Evolutionary conservation across 345 rosid species (phyloP).

Genomic region (Moricandia arvensis): DNA sequence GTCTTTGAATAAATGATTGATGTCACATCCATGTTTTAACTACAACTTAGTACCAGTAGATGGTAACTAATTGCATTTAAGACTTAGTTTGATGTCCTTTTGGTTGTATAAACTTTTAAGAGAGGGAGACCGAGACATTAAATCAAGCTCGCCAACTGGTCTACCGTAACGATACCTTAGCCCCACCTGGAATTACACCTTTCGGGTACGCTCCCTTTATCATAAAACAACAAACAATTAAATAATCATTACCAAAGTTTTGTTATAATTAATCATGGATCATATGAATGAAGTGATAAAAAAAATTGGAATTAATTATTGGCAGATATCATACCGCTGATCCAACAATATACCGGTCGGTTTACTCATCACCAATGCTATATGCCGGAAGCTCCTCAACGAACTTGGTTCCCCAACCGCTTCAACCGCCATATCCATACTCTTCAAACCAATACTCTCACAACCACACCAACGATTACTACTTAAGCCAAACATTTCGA

Average conservation of each 20-base stretch:
- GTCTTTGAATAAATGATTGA: slow-evolving; percentile 22
- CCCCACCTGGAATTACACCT: slow-evolving; percentile 46
- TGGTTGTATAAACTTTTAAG: slow-evolving; percentile 38
- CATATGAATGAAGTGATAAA: not conserved
- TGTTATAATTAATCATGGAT: not conserved
- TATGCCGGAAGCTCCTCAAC: slow-evolving; percentile 54
- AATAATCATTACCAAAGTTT: not conserved
- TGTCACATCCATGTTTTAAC: slow-evolving; percentile 32
- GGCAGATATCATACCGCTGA: slow-evolving; percentile 61
- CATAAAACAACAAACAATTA: not conserved
- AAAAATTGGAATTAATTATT: not conserved
- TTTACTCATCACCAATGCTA: slow-evolving; percentile 55
- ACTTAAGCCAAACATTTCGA: slow-evolving; percentile 65
- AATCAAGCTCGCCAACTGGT: slow-evolving; percentile 98
- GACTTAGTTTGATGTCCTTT: slow-evolving; percentile 12
- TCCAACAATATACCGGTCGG: slow-evolving; percentile 58
- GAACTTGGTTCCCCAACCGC: slow-evolving; percentile 41
- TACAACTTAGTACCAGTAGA: slow-evolving; percentile 16
- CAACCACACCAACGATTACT: slow-evolving; percentile 58
- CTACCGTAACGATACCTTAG: slow-evolving; percentile 67
- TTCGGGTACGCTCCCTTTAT: slow-evolving; percentile 43
- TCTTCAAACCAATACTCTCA: slow-evolving; percentile 49
- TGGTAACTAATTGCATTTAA: slow-evolving; percentile 25
- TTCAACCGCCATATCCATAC: slow-evolving; percentile 43
- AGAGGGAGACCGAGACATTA: slow-evolving; percentile 97